Evolutionary conservation across 768 basidiomycete species (phyloP).

Genomic region (Polyporus arcularius): DNA sequence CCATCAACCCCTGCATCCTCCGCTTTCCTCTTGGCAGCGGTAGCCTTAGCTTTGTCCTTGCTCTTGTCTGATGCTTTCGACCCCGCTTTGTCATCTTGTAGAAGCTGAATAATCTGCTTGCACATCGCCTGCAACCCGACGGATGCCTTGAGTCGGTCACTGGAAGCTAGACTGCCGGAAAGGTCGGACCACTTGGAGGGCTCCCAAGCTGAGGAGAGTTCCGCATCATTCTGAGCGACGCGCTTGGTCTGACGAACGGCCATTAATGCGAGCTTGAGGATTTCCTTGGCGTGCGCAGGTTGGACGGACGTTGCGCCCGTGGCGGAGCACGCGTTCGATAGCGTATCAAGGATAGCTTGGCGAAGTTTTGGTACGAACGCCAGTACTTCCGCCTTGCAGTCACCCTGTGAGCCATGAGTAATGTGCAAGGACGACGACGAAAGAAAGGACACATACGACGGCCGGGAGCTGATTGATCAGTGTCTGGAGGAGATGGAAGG

Average conservation of each 20-base stretch:
- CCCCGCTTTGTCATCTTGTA: slow-evolving; percentile 20
- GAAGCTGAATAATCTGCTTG: slow-evolving; percentile 52
- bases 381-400: slow-evolving; percentile 42
- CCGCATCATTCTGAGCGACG: slow-evolving; percentile 32
- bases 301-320: slow-evolving; percentile 41
- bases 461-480: slow-evolving; percentile 58
- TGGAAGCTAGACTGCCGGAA: slow-evolving; percentile 45
- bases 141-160: slow-evolving; percentile 64
- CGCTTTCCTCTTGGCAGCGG: slow-evolving; percentile 31
- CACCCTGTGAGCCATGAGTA: slow-evolving; percentile 31
- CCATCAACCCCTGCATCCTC: slow-evolving; percentile 17
- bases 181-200: slow-evolving; percentile 57
- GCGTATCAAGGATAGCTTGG: slow-evolving; percentile 47
- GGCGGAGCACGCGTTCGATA: slow-evolving; percentile 51
- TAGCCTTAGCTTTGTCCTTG: slow-evolving; percentile 23
- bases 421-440: too few species aligned
- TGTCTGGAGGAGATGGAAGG: slow-evolving; percentile 67
- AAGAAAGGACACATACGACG: slow-evolving; percentile 38
- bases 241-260: slow-evolving; percentile 69
- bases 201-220: slow-evolving; percentile 55
- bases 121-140: slow-evolving; percentile 62
- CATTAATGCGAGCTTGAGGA: slow-evolving; percentile 68
- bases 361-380: slow-evolving; percentile 55
- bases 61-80: slow-evolving; percentile 24
- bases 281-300: slow-evolving; percentile 72